Conservation (phyloP, 1,284 basidiomycete genomes). For the Leccinum proliferum region DNA sequence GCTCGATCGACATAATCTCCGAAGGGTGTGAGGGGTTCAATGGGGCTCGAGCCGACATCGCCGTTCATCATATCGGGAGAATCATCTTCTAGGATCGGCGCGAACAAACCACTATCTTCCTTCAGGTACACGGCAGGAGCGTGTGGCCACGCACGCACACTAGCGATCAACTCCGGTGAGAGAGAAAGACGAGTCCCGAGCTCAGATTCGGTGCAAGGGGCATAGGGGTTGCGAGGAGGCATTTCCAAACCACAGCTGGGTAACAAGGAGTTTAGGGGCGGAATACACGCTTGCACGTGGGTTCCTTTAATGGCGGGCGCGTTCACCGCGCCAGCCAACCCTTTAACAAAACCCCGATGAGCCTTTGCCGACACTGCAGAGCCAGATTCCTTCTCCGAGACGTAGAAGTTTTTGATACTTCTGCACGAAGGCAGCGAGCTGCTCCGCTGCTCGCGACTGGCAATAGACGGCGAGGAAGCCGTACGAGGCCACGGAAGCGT, state of each 20-base stretch:
- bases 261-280: slow-evolving; percentile 52
- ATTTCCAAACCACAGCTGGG: slow-evolving; percentile 19
- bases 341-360: slow-evolving; percentile 56
- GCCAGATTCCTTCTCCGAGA: slow-evolving; percentile 52
- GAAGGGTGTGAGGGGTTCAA: slow-evolving; percentile 70
- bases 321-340: slow-evolving; percentile 68
- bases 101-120: slow-evolving; percentile 47
- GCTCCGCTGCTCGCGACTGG: slow-evolving; percentile 67
- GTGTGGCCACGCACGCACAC: slow-evolving; percentile 17
- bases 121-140: slow-evolving; percentile 16
- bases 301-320: slow-evolving; percentile 77
- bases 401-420: slow-evolving; percentile 56
- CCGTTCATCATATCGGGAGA: slow-evolving; percentile 50
- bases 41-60: slow-evolving; percentile 58
- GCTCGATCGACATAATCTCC: slow-evolving; percentile 69
- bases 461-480: slow-evolving; percentile 57
- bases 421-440: slow-evolving; percentile 64
- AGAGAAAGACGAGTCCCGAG: slow-evolving; percentile 22
- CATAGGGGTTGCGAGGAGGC: slow-evolving; percentile 2
- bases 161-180: slow-evolving; percentile 11
- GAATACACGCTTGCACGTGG: slow-evolving; percentile 75
- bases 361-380: slow-evolving; percentile 1
- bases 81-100: slow-evolving; percentile 60
- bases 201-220: slow-evolving; percentile 33
- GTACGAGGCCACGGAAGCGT: slow-evolving; percentile 53